phyloP scores from a whole-genome alignment of 257 asterid species.

The Lantana camara region DNA sequence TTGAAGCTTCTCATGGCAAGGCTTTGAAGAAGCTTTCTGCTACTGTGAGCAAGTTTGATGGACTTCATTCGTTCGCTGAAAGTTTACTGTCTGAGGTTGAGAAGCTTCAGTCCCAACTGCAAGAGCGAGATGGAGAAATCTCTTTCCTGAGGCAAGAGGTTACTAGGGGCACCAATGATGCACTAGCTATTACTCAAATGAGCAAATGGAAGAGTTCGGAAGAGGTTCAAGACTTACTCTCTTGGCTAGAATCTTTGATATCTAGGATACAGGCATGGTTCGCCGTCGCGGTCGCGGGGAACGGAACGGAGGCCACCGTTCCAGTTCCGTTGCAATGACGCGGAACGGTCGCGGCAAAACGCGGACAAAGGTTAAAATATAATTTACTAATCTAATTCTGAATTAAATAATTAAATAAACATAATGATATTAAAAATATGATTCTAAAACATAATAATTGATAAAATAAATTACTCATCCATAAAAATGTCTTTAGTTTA shows the following conservation, averaged over 20 bases:
- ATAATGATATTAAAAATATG: too few species aligned
- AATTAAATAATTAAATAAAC: too few species aligned
- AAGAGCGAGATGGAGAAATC: slow-evolving; percentile 87
- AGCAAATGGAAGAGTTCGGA: slow-evolving; percentile 58
- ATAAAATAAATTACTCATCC: too few species aligned
- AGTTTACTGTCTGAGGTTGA: slow-evolving; percentile 91
- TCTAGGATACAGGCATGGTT: slow-evolving; percentile 54
- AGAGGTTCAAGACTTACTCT: slow-evolving; percentile 68
- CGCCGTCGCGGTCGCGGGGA: too few species aligned
- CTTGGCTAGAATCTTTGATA: slow-evolving; percentile 68
- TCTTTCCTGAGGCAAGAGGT: slow-evolving; percentile 98
- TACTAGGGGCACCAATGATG: slow-evolving; percentile 91
- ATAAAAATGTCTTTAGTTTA: too few species aligned
- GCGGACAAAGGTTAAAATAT: too few species aligned
- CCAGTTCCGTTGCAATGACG: too few species aligned
- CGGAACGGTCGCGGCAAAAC: too few species aligned
- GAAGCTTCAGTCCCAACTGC: slow-evolving; percentile 91
- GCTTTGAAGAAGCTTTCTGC: slow-evolving; percentile 88
- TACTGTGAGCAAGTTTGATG: slow-evolving; percentile 93
- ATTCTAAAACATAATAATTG: too few species aligned
- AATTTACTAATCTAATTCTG: too few species aligned
- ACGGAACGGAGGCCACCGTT: too few species aligned
- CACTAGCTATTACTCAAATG: slow-evolving; percentile 70
- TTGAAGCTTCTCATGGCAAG: slow-evolving; percentile 87
- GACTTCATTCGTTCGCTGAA: slow-evolving; percentile 81